Evolutionary conservation across 208 protist species (phyloP), one percentile per base, ranked within the genome.

Genomic region (Acanthamoeba lugdunensis): DNA sequence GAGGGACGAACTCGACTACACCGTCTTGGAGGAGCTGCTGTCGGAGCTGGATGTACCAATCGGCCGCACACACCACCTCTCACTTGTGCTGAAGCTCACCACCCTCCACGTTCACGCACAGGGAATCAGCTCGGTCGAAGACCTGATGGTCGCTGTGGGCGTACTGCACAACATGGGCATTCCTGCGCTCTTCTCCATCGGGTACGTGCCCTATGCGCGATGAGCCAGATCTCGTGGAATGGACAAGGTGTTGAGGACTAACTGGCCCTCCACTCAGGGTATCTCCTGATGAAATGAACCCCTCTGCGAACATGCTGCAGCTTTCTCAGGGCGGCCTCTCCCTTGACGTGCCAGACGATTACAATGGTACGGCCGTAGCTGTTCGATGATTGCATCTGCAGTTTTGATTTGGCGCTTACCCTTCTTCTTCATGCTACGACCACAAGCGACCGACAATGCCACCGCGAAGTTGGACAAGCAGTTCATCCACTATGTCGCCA

Each of bases 261-360:
- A 65, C 58, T 2, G 21, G 11, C 4, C 21, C 5, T n/a, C 6
- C 33, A 45, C 13, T 28, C 41, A 84, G 75, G 4, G 75, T 84
- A 6, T 33, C 37, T 14, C 37, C 54, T 23, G 75, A 84, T 56
- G 75, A 33, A 8, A 4, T 84, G 37, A 21, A 84, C 48, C 75
- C 75, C 41, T 28, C 75, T 41, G 5, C 18, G 21, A 84, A 84
- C 75, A 84, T 84, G 13, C 9, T 56, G 8, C 52, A 56, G 11
- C 7, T 84, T 0, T 33, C 18, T 23, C 75, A 84, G 75, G 75
- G 75, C 3, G 75, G 75, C n/a, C 75, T 84, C n/a, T 84, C 75
- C 75, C 75, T 84, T 18, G 75, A 84, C 28, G 75, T 84, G 9
- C 75, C 75, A 5, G n/a, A 21, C n/a, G 75, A 84, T 33, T 84